phyloP scores from a whole-genome alignment of 2,329 filamentous ascomycete species.

The Aaosphaeria arxii region DNA sequence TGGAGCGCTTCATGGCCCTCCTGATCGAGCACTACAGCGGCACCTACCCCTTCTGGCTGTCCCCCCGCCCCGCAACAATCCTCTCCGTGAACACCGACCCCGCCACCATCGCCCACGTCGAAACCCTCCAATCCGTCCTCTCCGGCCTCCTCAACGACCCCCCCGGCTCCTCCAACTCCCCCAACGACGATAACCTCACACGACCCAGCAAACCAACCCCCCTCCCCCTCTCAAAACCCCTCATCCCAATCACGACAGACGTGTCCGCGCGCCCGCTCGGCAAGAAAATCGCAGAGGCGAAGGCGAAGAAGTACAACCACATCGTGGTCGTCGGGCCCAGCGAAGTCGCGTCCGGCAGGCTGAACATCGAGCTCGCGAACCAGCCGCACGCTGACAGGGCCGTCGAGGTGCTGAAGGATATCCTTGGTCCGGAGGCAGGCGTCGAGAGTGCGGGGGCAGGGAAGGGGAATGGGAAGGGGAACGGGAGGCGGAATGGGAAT shows the following conservation, averaged over 20 bases:
- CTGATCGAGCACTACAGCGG: constrained; percentile 81
- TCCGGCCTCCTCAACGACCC: constrained; percentile 16
- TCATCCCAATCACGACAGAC: constrained; percentile 70
- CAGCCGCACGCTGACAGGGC: constrained; percentile 33
- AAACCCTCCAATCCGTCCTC: constrained; percentile 36
- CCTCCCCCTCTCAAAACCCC: constrained; percentile 53
- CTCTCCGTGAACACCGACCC: constrained; percentile 66
- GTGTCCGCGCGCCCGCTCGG: constrained; percentile 59
- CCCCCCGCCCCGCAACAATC: constrained; percentile 72
- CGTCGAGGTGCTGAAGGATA: constrained; percentile 33
- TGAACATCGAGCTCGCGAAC: constrained; percentile 33
- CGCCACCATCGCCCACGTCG: constrained; percentile 50
- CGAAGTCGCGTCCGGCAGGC: constrained; percentile 21
- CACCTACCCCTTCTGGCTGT: constrained; percentile 82
- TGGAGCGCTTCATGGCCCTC: constrained; percentile 81
- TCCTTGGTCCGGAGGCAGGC: constrained; percentile 5
- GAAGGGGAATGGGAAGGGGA: constrained; percentile 11
- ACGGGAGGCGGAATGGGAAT: constrained; percentile 12
- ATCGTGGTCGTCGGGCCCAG: constrained; percentile 66
- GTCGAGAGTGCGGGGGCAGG: background rate
- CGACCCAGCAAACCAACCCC: constrained; percentile 20
- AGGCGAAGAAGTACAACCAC: constrained; percentile 67
- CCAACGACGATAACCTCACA: constrained; percentile 2
- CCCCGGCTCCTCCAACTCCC: constrained; percentile 5
- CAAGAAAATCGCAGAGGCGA: constrained; percentile 72